Base-by-base conservation (phyloP, 2,329 filamentous ascomycete species). In the Lachnellula subtilissima region DNA sequence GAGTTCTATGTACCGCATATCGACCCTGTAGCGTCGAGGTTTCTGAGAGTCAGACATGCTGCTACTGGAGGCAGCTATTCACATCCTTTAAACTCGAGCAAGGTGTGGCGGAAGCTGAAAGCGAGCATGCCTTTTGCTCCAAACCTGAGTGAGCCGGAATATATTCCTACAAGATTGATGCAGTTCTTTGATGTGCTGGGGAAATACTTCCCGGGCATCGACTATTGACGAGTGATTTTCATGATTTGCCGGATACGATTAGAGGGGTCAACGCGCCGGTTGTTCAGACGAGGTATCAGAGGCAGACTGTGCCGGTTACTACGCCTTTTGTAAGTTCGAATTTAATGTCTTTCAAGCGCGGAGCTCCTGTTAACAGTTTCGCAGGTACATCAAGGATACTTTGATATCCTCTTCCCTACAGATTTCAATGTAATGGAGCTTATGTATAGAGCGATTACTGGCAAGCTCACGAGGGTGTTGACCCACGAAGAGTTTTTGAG, bases 321-420 rank as follows among this genome's bases (percentile, higher is more conserved):
- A 99, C 94, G 4, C 91, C 93, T 53, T 81, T 96, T 71, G 94
- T 96, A 77, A 74, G 87, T 75, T 12, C 47, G 28, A 32, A 32
- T 3, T 11, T 19, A 46, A 14, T 32, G 39, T 47, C 5, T 6
- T 5, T 23, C 25, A 15, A 37, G 14, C 11, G 32, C 35, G 11
- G 17, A 35, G 32, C 2, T 28, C 9, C 32, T 17, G 11, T 23
- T 48, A 45, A 54, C 17, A n/a, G 17, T 23, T 23, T 1, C 46
- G 19, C 61, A 95, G 90, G 90, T 97, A 48, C 92, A 97, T 71
- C 95, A 99, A 76, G 95, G 94, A 47, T 97, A 96, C 74, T 99
- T 99, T 70, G 95, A 99, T 71, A 97, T 99, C 66, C 86, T 99
- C 70, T 99, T 99, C 75, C 94, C 94, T 0, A 99, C 94, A 11